phyloP scores from a whole-genome alignment of 2,329 filamentous ascomycete genomes.

The Hymenoscyphus scutula region DNA sequence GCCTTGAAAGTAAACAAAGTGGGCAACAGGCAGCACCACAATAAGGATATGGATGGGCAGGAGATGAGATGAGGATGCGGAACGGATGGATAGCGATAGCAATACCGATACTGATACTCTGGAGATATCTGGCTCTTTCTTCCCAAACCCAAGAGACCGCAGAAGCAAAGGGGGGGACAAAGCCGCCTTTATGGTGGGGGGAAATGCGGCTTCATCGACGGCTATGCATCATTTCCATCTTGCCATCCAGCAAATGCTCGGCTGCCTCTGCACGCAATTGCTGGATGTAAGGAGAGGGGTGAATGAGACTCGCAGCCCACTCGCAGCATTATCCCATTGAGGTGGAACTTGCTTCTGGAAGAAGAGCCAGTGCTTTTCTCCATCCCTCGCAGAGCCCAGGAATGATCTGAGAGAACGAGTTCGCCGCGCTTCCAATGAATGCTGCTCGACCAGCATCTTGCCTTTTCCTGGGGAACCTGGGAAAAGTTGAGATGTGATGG shows the following conservation, averaged over 20 bases:
- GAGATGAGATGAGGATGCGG: background rate
- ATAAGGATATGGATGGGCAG: slow-evolving; percentile 4
- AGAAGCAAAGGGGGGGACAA: slow-evolving; percentile 13
- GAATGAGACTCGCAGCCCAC: slow-evolving; percentile 13
- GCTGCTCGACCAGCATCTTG: background rate
- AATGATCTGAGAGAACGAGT: background rate
- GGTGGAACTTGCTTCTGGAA: slow-evolving; percentile 22
- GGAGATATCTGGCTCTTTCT: background rate
- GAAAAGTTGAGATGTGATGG: slow-evolving; percentile 10
- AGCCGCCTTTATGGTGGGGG: slow-evolving; percentile 24
- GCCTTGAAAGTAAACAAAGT: slow-evolving; percentile 3
- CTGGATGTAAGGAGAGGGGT: slow-evolving; percentile 22
- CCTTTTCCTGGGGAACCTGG: background rate
- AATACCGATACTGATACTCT: slow-evolving; percentile 23
- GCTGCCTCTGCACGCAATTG: slow-evolving; percentile 23
- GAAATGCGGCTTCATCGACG: background rate
- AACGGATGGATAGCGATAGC: background rate
- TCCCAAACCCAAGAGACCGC: background rate
- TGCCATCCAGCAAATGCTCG: slow-evolving; percentile 5
- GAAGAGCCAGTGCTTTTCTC: background rate
- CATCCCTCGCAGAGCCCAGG: background rate
- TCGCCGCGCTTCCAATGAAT: background rate
- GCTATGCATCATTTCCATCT: slow-evolving; percentile 11
- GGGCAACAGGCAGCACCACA: background rate
- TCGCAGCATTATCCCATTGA: slow-evolving; percentile 2